Evolutionary conservation across 441 rosid genomes (phyloP).

Genomic region (Pelargonium citronellum): DNA sequence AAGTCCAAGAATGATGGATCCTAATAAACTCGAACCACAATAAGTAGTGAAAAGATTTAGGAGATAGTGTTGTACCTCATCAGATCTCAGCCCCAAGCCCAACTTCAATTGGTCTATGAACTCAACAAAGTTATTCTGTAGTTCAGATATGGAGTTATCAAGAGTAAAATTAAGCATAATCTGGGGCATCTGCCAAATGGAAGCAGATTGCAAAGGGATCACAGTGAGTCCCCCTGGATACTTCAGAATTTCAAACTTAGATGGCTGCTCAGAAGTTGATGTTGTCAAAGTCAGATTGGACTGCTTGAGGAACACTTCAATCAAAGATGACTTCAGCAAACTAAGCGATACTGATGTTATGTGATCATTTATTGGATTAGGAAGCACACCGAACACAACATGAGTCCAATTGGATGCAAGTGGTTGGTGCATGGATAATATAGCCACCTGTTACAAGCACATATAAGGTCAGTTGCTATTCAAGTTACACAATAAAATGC

Average conservation of each 20-base stretch:
- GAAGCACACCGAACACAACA: slow-evolving; percentile 67
- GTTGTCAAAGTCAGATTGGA: slow-evolving; percentile 52
- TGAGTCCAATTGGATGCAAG: slow-evolving; percentile 43
- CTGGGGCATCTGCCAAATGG: slow-evolving; percentile 39
- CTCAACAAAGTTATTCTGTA: slow-evolving; percentile 37
- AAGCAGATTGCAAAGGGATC: slow-evolving; percentile 41
- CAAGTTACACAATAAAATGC: neutral
- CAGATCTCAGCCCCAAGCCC: slow-evolving; percentile 42
- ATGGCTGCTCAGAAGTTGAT: slow-evolving; percentile 52
- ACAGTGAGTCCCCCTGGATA: slow-evolving; percentile 69
- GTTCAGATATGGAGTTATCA: slow-evolving; percentile 47
- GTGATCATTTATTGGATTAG: slow-evolving; percentile 37
- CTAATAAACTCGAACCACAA: neutral
- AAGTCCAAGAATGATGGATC: neutral
- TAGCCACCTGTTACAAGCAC: slow-evolving; percentile 47
- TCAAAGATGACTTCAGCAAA: slow-evolving; percentile 50
- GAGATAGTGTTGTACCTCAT: slow-evolving; percentile 44
- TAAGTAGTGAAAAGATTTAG: neutral
- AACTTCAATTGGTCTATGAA: slow-evolving; percentile 49
- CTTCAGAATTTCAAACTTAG: slow-evolving; percentile 57
- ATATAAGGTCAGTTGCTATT: slow-evolving; percentile 9
- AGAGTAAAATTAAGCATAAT: slow-evolving; percentile 54
- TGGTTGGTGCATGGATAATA: slow-evolving; percentile 59
- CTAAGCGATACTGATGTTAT: slow-evolving; percentile 40
- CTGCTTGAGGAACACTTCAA: slow-evolving; percentile 48